Evolutionary conservation across 306 rosid genomes (phyloP).

Genomic region (Adenanthera pavonina): DNA sequence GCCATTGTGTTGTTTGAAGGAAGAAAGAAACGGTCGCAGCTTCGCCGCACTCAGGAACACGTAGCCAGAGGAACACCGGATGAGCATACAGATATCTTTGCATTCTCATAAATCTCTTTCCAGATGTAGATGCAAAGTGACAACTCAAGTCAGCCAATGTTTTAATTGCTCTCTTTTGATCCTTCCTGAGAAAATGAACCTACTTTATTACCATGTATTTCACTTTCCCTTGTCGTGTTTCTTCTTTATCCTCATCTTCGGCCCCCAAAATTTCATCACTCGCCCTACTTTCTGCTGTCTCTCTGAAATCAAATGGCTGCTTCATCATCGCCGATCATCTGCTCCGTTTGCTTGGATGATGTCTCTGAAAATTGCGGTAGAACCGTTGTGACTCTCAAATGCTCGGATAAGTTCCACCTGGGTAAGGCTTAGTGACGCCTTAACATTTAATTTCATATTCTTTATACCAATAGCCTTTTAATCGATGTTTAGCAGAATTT

Average conservation of each 20-base stretch:
- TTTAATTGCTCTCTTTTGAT: not conserved
- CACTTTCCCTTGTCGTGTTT: not conserved
- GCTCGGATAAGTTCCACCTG: conserved; percentile 32
- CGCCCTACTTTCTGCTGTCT: not conserved
- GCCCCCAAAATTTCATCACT: not conserved
- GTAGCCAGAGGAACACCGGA: not conserved
- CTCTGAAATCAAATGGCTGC: conserved; percentile 15
- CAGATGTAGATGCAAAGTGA: not conserved
- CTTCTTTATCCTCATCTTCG: not conserved
- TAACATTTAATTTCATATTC: not conserved
- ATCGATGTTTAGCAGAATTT: not conserved
- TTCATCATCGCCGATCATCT: not conserved
- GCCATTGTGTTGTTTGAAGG: not conserved
- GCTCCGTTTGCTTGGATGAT: conserved; percentile 27
- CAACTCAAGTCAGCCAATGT: not conserved
- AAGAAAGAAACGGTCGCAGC: not conserved
- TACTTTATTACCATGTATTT: not conserved
- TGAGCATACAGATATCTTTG: not conserved
- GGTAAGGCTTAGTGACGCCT: not conserved
- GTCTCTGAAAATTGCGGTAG: conserved; percentile 14
- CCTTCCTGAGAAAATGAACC: not conserved
- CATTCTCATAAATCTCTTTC: not conserved
- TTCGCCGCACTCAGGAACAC: not conserved
- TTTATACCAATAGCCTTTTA: not conserved
- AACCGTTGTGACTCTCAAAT: conserved; percentile 26